Conservation (phyloP, 495 filamentous ascomycete species). For the Penicillium riverlandense region DNA sequence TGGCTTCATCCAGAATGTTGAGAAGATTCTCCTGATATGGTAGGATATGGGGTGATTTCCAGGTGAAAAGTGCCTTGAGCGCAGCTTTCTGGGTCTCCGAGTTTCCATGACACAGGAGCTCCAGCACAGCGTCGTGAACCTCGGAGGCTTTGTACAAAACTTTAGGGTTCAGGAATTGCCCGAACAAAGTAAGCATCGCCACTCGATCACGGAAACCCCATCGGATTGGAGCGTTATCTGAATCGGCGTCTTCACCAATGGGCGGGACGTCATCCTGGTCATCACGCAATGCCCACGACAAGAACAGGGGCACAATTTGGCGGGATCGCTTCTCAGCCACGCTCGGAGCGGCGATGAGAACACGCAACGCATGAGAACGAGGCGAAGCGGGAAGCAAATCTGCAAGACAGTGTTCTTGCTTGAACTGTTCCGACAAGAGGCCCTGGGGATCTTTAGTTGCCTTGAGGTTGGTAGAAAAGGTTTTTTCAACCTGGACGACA, state of each 20-base stretch:
- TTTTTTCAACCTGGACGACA: constrained; percentile 47
- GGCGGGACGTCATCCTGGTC: constrained; percentile 40
- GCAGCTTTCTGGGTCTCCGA: constrained; percentile 78
- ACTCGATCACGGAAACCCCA: constrained; percentile 70
- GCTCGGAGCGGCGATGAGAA: constrained; percentile 63
- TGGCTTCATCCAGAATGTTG: constrained; percentile 82
- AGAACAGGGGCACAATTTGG: constrained; percentile 73
- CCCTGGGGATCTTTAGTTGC: constrained; percentile 11
- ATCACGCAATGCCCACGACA: constrained; percentile 60
- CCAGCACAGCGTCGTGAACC: constrained; percentile 66
- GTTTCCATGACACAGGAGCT: constrained; percentile 77
- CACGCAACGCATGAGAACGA: constrained; percentile 69
- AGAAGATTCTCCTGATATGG: constrained; percentile 82
- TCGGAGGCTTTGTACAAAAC: constrained; percentile 71
- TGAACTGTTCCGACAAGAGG: constrained; percentile 23
- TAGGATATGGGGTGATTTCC: constrained; percentile 69
- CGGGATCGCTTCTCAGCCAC: constrained; percentile 82
- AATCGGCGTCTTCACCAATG: constrained; percentile 9
- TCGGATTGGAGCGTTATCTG: constrained; percentile 18
- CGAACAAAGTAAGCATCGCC: constrained; percentile 73
- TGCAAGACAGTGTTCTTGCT: constrained; percentile 25
- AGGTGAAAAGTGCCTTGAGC: constrained; percentile 78
- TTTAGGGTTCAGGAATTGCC: constrained; percentile 75
- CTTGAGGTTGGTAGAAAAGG: constrained; percentile 26
- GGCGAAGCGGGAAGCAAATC: constrained; percentile 38